phyloP scores from a whole-genome alignment of 257 asterid species.

The Solanum pinnatisectum region DNA sequence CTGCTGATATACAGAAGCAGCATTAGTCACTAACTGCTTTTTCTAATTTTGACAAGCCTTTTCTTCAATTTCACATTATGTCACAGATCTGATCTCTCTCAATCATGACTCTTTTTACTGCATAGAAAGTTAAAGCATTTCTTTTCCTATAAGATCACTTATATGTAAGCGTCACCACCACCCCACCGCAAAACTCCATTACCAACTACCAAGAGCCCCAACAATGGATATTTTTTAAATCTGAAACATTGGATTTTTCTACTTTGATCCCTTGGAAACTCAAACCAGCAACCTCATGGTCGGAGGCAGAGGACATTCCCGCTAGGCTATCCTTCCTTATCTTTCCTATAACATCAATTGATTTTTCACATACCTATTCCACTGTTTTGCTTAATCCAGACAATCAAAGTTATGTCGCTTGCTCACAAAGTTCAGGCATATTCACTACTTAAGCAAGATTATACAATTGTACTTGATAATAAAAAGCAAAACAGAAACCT shows the following conservation, averaged over 20 bases:
- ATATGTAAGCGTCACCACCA: not conserved
- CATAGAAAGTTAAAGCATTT: not conserved
- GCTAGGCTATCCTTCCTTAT: not conserved
- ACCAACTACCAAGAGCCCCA: not conserved
- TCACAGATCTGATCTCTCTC: not conserved
- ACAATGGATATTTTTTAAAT: not conserved
- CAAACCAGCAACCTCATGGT: not conserved
- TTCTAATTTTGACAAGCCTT: not conserved
- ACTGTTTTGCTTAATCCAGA: not conserved
- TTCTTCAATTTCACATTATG: not conserved
- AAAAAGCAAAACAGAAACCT: slow-evolving; percentile 2
- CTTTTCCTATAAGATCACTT: not conserved
- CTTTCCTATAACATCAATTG: not conserved
- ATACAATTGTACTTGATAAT: not conserved
- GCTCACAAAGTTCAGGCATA: not conserved
- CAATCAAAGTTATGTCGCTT: not conserved
- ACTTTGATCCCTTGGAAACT: not conserved
- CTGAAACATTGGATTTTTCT: not conserved
- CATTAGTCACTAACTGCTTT: not conserved
- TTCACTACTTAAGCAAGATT: not conserved
- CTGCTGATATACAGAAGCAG: not conserved
- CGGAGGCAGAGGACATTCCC: not conserved
- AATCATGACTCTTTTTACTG: not conserved
- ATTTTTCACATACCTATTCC: not conserved
- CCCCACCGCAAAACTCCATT: not conserved